Evolutionary conservation across 495 filamentous ascomycete species (phyloP), one percentile per base, ranked within the genome.

Genomic region (Hypoxylon fuscum): DNA sequence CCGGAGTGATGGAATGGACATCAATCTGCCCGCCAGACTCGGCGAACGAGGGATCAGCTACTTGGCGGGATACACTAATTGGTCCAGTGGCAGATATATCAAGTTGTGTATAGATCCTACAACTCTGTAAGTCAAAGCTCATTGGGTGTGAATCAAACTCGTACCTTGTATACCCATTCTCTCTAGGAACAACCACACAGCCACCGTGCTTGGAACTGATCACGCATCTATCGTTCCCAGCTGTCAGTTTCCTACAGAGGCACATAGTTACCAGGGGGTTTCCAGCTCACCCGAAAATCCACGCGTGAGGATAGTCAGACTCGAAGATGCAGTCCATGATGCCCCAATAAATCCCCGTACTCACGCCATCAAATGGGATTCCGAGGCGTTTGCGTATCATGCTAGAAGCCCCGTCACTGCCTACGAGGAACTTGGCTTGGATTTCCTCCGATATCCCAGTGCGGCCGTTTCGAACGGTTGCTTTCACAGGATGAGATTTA

Each of bases 281-380:
- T n/a, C n/a, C n/a, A 18, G 55, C 62, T 8, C 53, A 74, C 60
- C 72, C 70, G 67, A 78, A 77, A 5, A 65, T 59, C 70, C 62
- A 67, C 9, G 63, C 65, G 64, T 78, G 65, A 0, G 75, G 75
- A 43, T 73, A 77, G 31, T 78, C 75, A 18, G 54, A 68, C 46
- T 74, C 62, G 55, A 68, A 77, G 8, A 52, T 45, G 52, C 74
- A 74, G 54, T 77, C 75, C 72, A 74, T 74, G 27, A 77, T 77
- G 1, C 67, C 75, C 75, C 75, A 77, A 42, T 77, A 75, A 29
- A 76, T 69, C 38, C 75, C 73, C 5, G 75, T 77, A 25, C 62
- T 74, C 1, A 72, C 57, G 2, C 75, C 75, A 47, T 77, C 73
- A 27, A 77, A 77, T 1, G 68, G 64, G 14, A 77, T 73, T 4